A percentile compares a stretch with the other conserved stretches of the same genome.
These are phyloP conservation scores for Wallacemonas sp. DNA, from an alignment of 208 protist genomes.

Conservation along the genomic window DNA sequence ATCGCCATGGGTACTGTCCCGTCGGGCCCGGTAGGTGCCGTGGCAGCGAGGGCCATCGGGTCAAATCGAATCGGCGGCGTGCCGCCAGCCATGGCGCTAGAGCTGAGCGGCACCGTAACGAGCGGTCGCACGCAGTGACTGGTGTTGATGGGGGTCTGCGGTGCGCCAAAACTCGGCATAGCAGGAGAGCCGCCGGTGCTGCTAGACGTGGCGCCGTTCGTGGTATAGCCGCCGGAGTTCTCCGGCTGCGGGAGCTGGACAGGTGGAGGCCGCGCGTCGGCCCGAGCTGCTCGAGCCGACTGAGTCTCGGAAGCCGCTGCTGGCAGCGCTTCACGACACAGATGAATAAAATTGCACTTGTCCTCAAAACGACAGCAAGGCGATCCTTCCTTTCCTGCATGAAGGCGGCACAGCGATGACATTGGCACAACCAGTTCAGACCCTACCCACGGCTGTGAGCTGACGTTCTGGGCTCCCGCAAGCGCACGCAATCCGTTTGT, in stretches of 20 bases:
- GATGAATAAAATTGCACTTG: conserved; percentile 85
- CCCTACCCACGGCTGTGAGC: conserved; percentile 2
- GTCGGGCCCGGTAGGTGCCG: conserved; percentile 28
- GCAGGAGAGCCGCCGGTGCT: conserved; percentile 9
- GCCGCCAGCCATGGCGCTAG: conserved; percentile 29
- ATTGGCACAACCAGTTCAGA: conserved; percentile 51
- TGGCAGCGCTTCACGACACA: conserved; percentile 52
- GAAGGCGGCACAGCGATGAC: conserved; percentile 68
- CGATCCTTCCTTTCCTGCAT: conserved; percentile 35
- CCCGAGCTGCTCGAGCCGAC: background rate
- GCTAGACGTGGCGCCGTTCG: background rate
- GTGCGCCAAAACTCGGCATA: conserved; percentile 1
- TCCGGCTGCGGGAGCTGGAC: background rate
- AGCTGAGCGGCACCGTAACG: conserved; percentile 37
- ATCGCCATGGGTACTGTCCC: conserved; percentile 24
- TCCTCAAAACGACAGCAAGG: conserved; percentile 79
- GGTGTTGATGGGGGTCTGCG: conserved; percentile 2
- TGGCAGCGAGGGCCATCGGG: conserved; percentile 33
- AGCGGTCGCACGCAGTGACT: conserved; percentile 15
- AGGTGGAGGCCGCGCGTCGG: background rate
- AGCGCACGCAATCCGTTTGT: conserved; percentile 62
- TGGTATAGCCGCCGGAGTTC: too few species aligned
- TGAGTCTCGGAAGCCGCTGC: background rate
- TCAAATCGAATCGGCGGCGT: conserved; percentile 45
- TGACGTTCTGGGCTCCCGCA: conserved; percentile 28